Percentiles rank a stretch among this genome's conserved stretches.
Evolutionary conservation across 2,329 filamentous ascomycete genomes (phyloP).

Genomic region (Dothideomycetes sp.): DNA sequence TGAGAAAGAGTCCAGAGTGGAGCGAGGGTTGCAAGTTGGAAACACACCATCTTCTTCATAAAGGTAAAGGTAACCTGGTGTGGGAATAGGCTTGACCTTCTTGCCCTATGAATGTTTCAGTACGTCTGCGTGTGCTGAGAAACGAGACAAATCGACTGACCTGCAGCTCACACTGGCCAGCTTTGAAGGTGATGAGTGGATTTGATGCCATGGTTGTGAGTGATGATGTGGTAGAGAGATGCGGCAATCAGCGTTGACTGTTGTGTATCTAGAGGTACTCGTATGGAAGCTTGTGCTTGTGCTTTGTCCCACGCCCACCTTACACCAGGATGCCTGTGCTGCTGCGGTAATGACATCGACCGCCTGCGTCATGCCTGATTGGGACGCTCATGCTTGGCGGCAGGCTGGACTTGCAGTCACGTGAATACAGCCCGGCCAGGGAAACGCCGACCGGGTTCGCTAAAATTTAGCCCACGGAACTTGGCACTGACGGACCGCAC

Average conservation of each 20-base stretch:
- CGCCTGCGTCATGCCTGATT: too few species aligned
- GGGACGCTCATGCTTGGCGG: too few species aligned
- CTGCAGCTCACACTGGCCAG: constrained; percentile 75
- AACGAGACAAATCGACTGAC: constrained; percentile 40
- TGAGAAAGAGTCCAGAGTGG: neutral
- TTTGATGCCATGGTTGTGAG: constrained; percentile 60
- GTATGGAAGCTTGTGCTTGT: neutral
- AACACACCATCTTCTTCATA: constrained; percentile 74
- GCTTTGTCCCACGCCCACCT: neutral
- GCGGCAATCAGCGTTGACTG: neutral
- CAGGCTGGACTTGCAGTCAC: too few species aligned
- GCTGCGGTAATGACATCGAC: neutral
- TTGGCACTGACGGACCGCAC: too few species aligned
- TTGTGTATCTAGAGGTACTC: neutral
- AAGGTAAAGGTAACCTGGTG: constrained; percentile 81
- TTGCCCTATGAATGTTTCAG: constrained; percentile 30
- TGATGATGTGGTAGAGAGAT: neutral
- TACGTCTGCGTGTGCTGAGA: neutral
- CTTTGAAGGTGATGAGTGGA: constrained; percentile 93
- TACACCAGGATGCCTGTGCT: too few species aligned
- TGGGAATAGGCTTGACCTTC: constrained; percentile 62
- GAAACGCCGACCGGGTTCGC: too few species aligned
- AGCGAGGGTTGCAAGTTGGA: constrained; percentile 10
- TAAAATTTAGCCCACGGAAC: too few species aligned
- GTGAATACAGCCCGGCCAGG: too few species aligned